Evolutionary conservation across 2,329 filamentous ascomycete species (phyloP), one percentile per base, ranked within the genome.

Genomic region (Apiospora kogelbergensis): DNA sequence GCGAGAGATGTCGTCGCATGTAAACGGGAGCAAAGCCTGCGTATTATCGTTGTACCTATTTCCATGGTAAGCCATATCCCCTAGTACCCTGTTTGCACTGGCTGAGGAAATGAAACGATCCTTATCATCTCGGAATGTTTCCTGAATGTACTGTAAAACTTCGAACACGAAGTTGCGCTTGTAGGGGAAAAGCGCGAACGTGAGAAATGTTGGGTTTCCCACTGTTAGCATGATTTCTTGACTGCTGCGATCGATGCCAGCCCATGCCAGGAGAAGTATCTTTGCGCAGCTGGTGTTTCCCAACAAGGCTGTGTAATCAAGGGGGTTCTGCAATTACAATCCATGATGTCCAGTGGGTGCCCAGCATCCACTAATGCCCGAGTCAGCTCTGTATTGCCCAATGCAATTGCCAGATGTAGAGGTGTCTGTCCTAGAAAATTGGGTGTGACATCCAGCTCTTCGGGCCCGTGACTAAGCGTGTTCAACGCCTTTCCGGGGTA

Each of bases 351-450:
- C n/a, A n/a, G n/a, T n/a, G n/a, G n/a, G n/a, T n/a, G n/a, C n/a
- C n/a, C n/a, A n/a, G 53, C 66, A 10, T 57, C 37, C 17, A 68
- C 13, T 11, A 68, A 11, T n/a, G 37, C 41, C n/a, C 20, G 37
- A 45, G 30, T 24, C 40, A 60, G 24, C 26, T 48, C 45, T 11
- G 45, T 6, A 20, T 45, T 44, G 15, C 7, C 17, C 33, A 37
- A 26, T 26, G 17, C 6, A 6, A 46, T 22, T 20, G 66, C 66
- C 15, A 63, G 26, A 42, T 68, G 66, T 24, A 68, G 17, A 48
- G 66, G 46, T 15, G 48, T 68, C 22, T 68, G 66, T 11, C 66
- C 53, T 11, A 68, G 40, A n/a, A 68, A 68, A 15, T 68, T 65
- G 9, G n/a, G 1, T 3, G 37, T 46, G 7, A 1, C 20, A 10